Evolutionary conservation across 495 filamentous ascomycete species (phyloP).

Genomic region (Lineolata rhizophorae): DNA sequence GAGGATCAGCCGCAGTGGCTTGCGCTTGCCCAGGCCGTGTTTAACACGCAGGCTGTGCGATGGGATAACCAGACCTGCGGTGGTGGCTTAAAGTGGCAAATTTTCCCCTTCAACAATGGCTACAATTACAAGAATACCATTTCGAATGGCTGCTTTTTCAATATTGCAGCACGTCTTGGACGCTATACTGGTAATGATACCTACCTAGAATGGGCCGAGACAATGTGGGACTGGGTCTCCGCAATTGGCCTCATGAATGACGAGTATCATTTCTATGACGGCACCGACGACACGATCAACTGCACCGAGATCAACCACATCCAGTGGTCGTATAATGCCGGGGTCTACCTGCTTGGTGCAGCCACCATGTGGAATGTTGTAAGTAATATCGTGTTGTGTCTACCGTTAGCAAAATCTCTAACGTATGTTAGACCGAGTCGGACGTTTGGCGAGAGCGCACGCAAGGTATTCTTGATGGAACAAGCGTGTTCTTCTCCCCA

Average conservation of each 20-base stretch:
- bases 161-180: slow-evolving; percentile 54
- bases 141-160: slow-evolving; percentile 61
- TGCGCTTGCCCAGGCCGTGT: slow-evolving; percentile 55
- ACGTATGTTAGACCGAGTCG: slow-evolving; percentile 20
- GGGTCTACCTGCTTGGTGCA: slow-evolving; percentile 48
- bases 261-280: slow-evolving; percentile 41
- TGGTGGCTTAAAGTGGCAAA: slow-evolving; percentile 73
- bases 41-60: slow-evolving; percentile 46
- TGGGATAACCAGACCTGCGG: slow-evolving; percentile 49
- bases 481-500: slow-evolving; percentile 32
- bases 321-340: slow-evolving; percentile 63
- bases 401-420: slow-evolving; percentile 1
- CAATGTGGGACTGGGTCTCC: slow-evolving; percentile 47
- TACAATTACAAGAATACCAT: slow-evolving; percentile 67
- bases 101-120: slow-evolving; percentile 58
- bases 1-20: slow-evolving; percentile 41
- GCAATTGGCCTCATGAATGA: slow-evolving; percentile 29
- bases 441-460: slow-evolving; percentile 34
- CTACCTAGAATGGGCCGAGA: slow-evolving; percentile 53
- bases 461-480: slow-evolving; percentile 30
- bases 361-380: slow-evolving; percentile 60
- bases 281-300: slow-evolving; percentile 30
- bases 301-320: slow-evolving; percentile 38
- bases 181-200: slow-evolving; percentile 57
- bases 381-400: slow-evolving; percentile 5